phyloP scores from a whole-genome alignment of 2,329 filamentous ascomycete species.

The Acrodontium crateriforme region DNA sequence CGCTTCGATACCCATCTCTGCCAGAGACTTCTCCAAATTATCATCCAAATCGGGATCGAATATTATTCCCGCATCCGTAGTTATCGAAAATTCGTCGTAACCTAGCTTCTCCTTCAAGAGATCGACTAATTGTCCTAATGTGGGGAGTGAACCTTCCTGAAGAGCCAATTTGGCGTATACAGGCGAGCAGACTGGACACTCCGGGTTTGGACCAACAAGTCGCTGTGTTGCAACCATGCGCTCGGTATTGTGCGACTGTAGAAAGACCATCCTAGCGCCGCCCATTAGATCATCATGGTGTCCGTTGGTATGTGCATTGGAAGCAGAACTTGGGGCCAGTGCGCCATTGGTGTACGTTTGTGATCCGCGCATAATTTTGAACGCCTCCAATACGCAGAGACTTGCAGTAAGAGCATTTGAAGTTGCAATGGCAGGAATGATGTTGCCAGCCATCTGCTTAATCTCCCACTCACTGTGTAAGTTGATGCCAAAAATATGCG shows the following conservation, averaged over 20 bases:
- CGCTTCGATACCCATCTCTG: slow-evolving; percentile 56
- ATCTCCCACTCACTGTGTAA: slow-evolving; percentile 86
- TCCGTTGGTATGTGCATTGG: slow-evolving; percentile 5
- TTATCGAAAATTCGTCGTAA: slow-evolving; percentile 67
- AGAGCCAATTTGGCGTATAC: slow-evolving; percentile 15
- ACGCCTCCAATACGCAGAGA: slow-evolving; percentile 80
- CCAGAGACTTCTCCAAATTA: slow-evolving; percentile 66
- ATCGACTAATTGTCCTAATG: slow-evolving; percentile 66
- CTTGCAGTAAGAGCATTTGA: slow-evolving; percentile 94
- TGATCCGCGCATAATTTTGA: slow-evolving; percentile 66
- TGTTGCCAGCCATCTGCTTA: slow-evolving; percentile 98
- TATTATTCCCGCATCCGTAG: slow-evolving; percentile 59
- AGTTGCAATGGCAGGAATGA: slow-evolving; percentile 94
- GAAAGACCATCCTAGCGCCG: slow-evolving; percentile 61
- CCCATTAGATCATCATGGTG: slow-evolving; percentile 10
- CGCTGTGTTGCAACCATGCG: slow-evolving; percentile 44
- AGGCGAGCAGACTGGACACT: slow-evolving; percentile 61
- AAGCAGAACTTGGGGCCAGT: slow-evolving; percentile 3
- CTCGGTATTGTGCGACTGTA: slow-evolving; percentile 51
- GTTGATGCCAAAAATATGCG: slow-evolving; percentile 78
- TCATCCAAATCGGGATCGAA: slow-evolving; percentile 85
- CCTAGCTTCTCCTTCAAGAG: slow-evolving; percentile 57
- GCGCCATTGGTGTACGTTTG: slow-evolving; percentile 8
- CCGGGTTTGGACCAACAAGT: slow-evolving; percentile 54
- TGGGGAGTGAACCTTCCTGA: slow-evolving; percentile 45